Evolutionary conservation across 163 green algal species (phyloP).

Genomic region (Coccomyxa subellipsoidea): DNA sequence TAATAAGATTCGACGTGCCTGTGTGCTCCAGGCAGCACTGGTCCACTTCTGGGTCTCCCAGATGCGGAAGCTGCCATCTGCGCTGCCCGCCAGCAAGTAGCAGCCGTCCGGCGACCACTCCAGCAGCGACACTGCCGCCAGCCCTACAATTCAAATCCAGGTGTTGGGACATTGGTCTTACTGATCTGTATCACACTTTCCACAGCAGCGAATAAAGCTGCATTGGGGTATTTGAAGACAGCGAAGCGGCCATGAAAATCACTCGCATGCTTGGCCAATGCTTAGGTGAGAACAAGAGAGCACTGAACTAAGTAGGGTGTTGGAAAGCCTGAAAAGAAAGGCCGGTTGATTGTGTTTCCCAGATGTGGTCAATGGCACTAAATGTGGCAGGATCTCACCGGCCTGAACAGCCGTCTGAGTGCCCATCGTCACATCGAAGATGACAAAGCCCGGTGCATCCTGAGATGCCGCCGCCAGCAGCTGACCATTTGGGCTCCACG

Average conservation of each 20-base stretch:
- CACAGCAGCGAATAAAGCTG: no score
- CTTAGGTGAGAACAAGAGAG: no score
- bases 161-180: no score
- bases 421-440: conserved; percentile 37
- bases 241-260: no score
- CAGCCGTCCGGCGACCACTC: conserved; percentile 40
- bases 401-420: conserved; percentile 7
- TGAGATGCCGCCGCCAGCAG: conserved; percentile 28
- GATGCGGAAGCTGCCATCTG: conserved; percentile 42
- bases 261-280: no score
- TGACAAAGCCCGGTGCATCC: conserved; percentile 5
- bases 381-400: no score
- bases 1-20: background rate
- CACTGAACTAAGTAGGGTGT: no score
- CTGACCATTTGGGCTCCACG: conserved; percentile 33
- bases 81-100: conserved; percentile 40
- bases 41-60: conserved; percentile 46
- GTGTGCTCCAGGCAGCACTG: conserved; percentile 21
- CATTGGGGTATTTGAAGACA: no score
- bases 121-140: conserved; percentile 25
- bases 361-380: no score
- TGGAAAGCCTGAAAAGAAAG: no score
- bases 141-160: conserved; percentile 13
- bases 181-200: no score
- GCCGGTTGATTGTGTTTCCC: no score